phyloP scores from a whole-genome alignment of 805 yeast species.

The Hanseniaspora clermontiae region DNA sequence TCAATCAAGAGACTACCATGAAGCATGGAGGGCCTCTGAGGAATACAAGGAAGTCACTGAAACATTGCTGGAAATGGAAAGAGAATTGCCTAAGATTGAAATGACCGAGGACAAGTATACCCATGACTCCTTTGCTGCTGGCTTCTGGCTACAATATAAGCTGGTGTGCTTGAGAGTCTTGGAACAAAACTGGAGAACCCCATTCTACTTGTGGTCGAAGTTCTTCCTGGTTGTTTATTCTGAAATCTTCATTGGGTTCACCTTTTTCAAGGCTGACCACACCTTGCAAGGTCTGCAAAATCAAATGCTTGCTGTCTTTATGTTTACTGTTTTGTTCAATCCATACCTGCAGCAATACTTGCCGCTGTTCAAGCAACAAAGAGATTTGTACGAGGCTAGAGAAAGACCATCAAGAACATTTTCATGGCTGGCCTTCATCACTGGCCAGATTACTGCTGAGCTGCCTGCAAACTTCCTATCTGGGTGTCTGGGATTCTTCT shows the following conservation, averaged over 20 bases:
- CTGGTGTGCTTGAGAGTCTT: slow-evolving; percentile 32
- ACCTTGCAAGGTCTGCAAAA: slow-evolving; percentile 33
- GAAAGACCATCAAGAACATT: slow-evolving; percentile 33
- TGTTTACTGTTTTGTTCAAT: slow-evolving; percentile 30
- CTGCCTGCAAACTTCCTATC: slow-evolving; percentile 49
- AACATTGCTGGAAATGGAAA: slow-evolving; percentile 39
- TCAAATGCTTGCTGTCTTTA: slow-evolving; percentile 30
- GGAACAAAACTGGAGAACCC: slow-evolving; percentile 35
- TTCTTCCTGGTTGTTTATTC: slow-evolving; percentile 33
- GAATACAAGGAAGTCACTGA: slow-evolving; percentile 29
- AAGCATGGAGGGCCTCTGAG: slow-evolving; percentile 39
- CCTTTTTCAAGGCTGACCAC: slow-evolving; percentile 41
- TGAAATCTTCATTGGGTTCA: slow-evolving; percentile 38
- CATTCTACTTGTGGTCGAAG: slow-evolving; percentile 33
- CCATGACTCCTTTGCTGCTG: slow-evolving; percentile 19
- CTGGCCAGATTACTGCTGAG: slow-evolving; percentile 52
- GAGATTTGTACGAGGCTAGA: slow-evolving; percentile 32
- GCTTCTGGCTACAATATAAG: slow-evolving; percentile 23
- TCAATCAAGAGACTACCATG: slow-evolving; percentile 37
- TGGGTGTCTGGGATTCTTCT: slow-evolving; percentile 50
- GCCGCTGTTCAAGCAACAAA: slow-evolving; percentile 28
- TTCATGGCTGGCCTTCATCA: slow-evolving; percentile 49
- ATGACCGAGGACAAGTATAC: slow-evolving; percentile 18
- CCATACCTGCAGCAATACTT: slow-evolving; percentile 32
- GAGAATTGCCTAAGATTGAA: slow-evolving; percentile 25